Evolutionary conservation across 306 rosid species (phyloP).

Genomic region (Gleditsia sinensis): DNA sequence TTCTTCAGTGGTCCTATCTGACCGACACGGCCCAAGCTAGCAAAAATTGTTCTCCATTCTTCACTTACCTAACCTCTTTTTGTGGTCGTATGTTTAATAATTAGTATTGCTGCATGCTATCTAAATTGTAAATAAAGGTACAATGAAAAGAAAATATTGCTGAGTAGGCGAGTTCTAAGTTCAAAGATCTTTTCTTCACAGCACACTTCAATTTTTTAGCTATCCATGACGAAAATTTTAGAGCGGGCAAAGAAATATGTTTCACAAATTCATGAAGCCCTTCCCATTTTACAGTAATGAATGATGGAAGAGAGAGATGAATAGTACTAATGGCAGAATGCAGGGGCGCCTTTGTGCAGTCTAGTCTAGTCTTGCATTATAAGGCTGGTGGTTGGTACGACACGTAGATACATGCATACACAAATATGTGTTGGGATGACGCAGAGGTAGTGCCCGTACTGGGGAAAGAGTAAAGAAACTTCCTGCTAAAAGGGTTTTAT

Average conservation of each 20-base stretch:
- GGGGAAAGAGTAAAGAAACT: constrained; percentile 80
- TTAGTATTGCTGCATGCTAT: constrained; percentile 8
- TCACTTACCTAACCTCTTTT: constrained; percentile 2
- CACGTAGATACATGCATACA: background rate
- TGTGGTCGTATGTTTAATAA: background rate
- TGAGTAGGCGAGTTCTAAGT: background rate
- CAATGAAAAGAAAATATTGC: no score
- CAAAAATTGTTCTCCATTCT: background rate
- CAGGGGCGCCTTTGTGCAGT: constrained; percentile 12
- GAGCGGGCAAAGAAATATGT: no score
- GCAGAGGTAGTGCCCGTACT: constrained; percentile 46
- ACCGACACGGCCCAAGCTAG: background rate
- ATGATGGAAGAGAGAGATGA: background rate
- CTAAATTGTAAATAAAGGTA: no score
- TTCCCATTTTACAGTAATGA: background rate
- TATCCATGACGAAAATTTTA: no score
- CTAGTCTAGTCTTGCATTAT: constrained; percentile 24
- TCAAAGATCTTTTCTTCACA: background rate
- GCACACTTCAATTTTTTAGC: no score
- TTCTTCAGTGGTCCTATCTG: constrained; percentile 27
- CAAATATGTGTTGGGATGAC: constrained; percentile 1
- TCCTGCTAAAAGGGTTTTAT: constrained; percentile 55
- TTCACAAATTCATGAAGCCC: no score
- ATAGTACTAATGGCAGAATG: background rate
- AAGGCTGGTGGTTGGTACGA: constrained; percentile 2